Base-by-base conservation (phyloP, 192 early-diverging fungal genomes). In the Pilaira anomala region DNA sequence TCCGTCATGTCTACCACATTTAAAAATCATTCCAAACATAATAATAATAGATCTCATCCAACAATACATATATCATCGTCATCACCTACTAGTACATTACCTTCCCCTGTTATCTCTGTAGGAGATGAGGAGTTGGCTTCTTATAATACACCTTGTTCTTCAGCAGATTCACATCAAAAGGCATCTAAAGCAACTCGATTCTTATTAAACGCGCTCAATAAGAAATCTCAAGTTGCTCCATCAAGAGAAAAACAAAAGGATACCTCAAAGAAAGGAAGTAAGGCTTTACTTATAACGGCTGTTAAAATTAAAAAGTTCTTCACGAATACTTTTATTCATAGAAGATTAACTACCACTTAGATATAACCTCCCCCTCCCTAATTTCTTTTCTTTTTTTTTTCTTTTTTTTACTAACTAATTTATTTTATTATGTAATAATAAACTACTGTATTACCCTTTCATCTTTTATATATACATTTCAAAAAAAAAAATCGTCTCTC, bases 121-220 rank as follows among this genome's bases (percentile, higher is more conserved):
- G 53, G 53, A 55, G 53, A 55, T 55, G 53, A 55, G 28, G 53
- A 55, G 53, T 55, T 55, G 53, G 53, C 53, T 55, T 55, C 53
- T 14, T 55, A 55, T 21, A 54, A 28, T 18, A 18, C 28, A n/a
- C 53, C 53, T 25, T n/a, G n/a, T n/a, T n/a, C n/a, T 9, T 36
- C 33, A 36, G 6, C 33, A 6, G 33, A 36, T 9, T n/a, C n/a
- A n/a, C 28, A 55, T 8, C 53, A 55, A 55, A 55, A 30, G 28
- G 53, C 53, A 8, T 55, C 28, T 3, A 55, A 55, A 14, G 53
- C 53, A 28, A 55, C 53, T 9, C 25, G 30, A 18, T 55, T 55
- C 11, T 2, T 55, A 33, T 55, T 55, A 29, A 26, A 55, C 30
- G 53, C 53, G 28, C 29, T 55, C 30, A 26, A 33, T 30, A 55